Conservation (phyloP, 495 filamentous ascomycete species). For the Aspergillus biplanus region DNA sequence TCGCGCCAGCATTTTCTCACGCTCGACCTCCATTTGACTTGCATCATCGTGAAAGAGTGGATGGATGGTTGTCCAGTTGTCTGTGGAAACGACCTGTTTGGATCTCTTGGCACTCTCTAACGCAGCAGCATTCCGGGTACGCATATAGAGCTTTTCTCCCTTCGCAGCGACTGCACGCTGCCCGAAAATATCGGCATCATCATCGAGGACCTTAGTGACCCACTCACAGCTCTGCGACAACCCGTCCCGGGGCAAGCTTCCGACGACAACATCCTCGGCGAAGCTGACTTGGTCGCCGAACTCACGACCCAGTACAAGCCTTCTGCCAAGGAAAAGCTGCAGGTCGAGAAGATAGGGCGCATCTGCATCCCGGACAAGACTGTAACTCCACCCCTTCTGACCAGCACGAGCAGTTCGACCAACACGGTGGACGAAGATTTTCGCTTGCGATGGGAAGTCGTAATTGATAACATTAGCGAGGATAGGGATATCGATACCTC, state of each 20-base stretch:
- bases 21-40: slow-evolving; percentile 65
- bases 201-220: slow-evolving; percentile 73
- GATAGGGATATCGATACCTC: slow-evolving; percentile 96
- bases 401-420: slow-evolving; percentile 94
- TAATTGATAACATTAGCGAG: slow-evolving; percentile 99
- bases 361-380: slow-evolving; percentile 81
- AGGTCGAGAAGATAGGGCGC: slow-evolving; percentile 89
- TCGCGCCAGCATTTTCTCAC: slow-evolving; percentile 81
- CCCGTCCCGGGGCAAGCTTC: slow-evolving; percentile 67
- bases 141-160: slow-evolving; percentile 89
- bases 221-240: slow-evolving; percentile 77
- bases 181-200: slow-evolving; percentile 70
- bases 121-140: slow-evolving; percentile 86
- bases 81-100: slow-evolving; percentile 69
- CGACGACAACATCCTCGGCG: slow-evolving; percentile 79
- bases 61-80: slow-evolving; percentile 71
- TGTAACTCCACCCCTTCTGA: slow-evolving; percentile 91
- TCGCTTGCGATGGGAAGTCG: slow-evolving; percentile 95
- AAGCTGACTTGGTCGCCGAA: slow-evolving; percentile 63
- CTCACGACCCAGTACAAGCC: slow-evolving; percentile 68
- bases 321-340: slow-evolving; percentile 89
- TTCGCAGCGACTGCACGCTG: slow-evolving; percentile 77
- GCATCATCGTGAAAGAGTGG: slow-evolving; percentile 73
- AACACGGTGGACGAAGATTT: slow-evolving; percentile 95
- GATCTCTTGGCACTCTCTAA: slow-evolving; percentile 83